Evolutionary conservation across 768 basidiomycete species (phyloP).

Genomic region (Tephrocybe sp.): DNA sequence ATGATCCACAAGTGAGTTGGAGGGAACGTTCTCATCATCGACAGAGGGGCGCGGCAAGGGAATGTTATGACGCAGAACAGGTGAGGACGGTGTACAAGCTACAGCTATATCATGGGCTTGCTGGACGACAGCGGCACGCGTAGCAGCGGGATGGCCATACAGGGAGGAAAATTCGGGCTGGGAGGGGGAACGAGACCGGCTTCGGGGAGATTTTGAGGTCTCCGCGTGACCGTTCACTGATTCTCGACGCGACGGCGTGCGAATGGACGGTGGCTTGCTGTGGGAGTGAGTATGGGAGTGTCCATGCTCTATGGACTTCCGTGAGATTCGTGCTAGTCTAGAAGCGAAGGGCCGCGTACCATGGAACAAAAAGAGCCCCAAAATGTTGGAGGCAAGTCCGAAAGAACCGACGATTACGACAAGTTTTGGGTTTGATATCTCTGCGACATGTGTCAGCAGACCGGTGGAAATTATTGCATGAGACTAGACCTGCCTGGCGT

Average conservation of each 20-base stretch:
- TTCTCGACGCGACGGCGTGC: conserved; percentile 21
- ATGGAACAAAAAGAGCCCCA: conserved; percentile 94
- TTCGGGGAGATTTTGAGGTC: conserved; percentile 26
- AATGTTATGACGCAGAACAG: conserved; percentile 23
- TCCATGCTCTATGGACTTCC: conserved; percentile 52
- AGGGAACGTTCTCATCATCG: no score
- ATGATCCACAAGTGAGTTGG: no score
- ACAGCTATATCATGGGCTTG: conserved; percentile 80
- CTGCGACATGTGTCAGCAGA: conserved; percentile 36
- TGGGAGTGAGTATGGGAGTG: conserved; percentile 61
- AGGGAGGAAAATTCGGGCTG: conserved; percentile 52
- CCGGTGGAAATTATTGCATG: no score
- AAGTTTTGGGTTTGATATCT: conserved; percentile 85
- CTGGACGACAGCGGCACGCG: conserved; percentile 73
- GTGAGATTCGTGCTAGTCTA: not conserved
- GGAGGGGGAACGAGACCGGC: conserved; percentile 29
- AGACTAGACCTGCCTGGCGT: conserved; percentile 52
- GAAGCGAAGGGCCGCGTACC: conserved; percentile 48
- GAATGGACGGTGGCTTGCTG: conserved; percentile 41
- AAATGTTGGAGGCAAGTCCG: conserved; percentile 88
- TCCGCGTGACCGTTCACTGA: conserved; percentile 26
- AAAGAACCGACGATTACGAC: conserved; percentile 89
- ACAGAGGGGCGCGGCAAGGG: conserved; percentile 9
- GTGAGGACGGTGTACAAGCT: conserved; percentile 48
- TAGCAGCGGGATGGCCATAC: conserved; percentile 74